These are phyloP conservation scores for Boletus sp. DNA, from an alignment of 768 basidiomycete genomes.

Conservation along the genomic window DNA sequence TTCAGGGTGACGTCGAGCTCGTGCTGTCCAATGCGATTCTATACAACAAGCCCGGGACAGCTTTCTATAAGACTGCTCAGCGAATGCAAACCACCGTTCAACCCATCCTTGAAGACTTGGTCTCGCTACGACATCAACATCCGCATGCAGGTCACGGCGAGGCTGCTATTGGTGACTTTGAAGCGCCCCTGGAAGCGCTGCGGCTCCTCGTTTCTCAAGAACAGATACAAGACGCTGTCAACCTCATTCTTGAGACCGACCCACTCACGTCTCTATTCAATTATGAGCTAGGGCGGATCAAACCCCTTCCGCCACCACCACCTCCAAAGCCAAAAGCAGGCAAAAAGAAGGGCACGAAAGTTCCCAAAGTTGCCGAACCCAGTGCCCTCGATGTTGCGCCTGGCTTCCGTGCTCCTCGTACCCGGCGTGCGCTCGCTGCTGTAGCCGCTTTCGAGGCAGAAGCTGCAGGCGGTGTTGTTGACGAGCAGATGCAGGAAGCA, in stretches of 20 bases:
- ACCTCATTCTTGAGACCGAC: constrained; percentile 52
- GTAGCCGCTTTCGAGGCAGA: constrained; percentile 45
- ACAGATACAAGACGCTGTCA: constrained; percentile 50
- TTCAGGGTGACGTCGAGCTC: constrained; percentile 75
- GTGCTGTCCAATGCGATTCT: constrained; percentile 82
- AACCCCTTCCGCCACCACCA: constrained; percentile 59
- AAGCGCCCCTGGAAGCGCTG: constrained; percentile 61
- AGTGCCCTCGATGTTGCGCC: constrained; percentile 39
- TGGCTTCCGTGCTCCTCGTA: constrained; percentile 50
- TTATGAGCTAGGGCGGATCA: constrained; percentile 62
- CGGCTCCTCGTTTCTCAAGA: constrained; percentile 55
- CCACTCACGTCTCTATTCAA: constrained; percentile 68
- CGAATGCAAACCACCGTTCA: constrained; percentile 50
- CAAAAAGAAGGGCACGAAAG: constrained; percentile 39
- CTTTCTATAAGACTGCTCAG: constrained; percentile 67
- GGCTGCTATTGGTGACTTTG: constrained; percentile 63
- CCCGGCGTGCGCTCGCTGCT: constrained; percentile 43
- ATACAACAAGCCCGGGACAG: constrained; percentile 79
- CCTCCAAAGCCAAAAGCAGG: constrained; percentile 42
- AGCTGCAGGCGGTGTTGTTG: constrained; percentile 20
- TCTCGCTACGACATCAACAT: constrained; percentile 18
- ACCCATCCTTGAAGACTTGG: constrained; percentile 35
- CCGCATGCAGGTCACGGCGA: constrained; percentile 5
- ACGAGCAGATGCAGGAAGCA: constrained; percentile 8
- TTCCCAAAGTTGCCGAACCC: constrained; percentile 19